Evolutionary conservation across 495 filamentous ascomycete genomes (phyloP).

Genomic region (Trichoderma asperelloides): DNA sequence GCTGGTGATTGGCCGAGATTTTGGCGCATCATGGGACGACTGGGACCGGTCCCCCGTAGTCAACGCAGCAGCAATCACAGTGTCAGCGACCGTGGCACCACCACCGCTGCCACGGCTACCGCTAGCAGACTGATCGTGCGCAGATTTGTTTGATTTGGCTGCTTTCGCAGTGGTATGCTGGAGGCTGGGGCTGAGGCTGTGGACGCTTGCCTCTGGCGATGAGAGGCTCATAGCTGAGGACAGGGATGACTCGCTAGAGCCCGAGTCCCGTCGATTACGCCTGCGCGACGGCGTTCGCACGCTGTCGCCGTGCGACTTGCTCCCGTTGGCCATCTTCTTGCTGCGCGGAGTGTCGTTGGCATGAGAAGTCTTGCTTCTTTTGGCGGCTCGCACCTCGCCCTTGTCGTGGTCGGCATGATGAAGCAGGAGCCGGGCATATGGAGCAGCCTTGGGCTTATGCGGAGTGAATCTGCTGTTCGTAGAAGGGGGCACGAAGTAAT

Average conservation of each 20-base stretch:
- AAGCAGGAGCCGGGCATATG: conserved; percentile 32
- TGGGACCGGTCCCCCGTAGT: conserved; percentile 8
- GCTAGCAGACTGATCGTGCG: not conserved
- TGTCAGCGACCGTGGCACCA: conserved; percentile 10
- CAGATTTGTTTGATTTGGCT: not conserved
- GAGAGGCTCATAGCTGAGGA: conserved; percentile 9
- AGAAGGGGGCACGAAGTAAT: conserved; percentile 37
- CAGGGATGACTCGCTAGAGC: conserved; percentile 10
- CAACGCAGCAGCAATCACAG: conserved; percentile 4
- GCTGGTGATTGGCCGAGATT: conserved; percentile 10
- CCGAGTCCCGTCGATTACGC: not conserved
- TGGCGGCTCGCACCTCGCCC: conserved; percentile 24
- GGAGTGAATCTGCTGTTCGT: conserved; percentile 23
- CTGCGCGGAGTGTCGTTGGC: conserved; percentile 1
- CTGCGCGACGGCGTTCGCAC: conserved; percentile 9
- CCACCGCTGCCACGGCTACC: conserved; percentile 5
- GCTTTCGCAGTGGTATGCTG: not conserved
- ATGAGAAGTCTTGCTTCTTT: conserved; percentile 25
- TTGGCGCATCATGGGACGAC: conserved; percentile 7
- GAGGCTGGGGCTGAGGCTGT: conserved; percentile 8
- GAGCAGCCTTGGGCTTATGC: conserved; percentile 30
- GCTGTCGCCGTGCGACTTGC: conserved; percentile 7
- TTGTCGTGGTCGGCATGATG: conserved; percentile 16
- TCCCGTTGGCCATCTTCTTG: not conserved
- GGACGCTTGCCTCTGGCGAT: conserved; percentile 8